Percentiles rank a stretch among this genome's conserved stretches.
Evolutionary conservation across 202 grass and related monocot genomes (phyloP).

Genomic region (Cymbopogon flexuosus): DNA sequence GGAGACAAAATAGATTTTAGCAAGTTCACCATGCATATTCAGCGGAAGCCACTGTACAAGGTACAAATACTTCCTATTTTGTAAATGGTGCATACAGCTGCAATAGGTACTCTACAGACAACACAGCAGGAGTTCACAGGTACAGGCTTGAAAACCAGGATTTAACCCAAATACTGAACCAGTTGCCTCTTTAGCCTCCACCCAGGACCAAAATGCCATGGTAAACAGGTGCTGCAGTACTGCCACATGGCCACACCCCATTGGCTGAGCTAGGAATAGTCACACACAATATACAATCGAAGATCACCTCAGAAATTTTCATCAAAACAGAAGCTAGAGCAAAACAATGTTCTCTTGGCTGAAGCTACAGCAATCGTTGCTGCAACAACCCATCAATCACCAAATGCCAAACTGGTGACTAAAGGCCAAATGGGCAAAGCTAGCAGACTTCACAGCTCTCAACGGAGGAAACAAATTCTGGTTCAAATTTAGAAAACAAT

Average conservation of each 20-base stretch:
- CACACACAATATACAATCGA: neutral
- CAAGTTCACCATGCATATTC: no score
- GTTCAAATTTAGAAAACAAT: neutral
- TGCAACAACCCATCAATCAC: neutral
- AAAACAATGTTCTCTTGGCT: neutral
- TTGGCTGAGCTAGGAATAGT: neutral
- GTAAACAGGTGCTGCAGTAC: neutral
- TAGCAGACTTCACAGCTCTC: neutral
- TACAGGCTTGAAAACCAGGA: neutral
- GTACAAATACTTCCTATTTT: neutral
- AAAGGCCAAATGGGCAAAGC: neutral
- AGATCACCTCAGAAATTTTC: neutral
- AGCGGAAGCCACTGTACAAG: no score
- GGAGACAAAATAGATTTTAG: no score
- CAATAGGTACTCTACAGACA: neutral
- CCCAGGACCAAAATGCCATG: neutral
- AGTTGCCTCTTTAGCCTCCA: neutral
- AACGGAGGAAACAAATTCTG: neutral
- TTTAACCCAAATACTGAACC: neutral
- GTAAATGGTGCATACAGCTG: neutral
- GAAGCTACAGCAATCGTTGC: neutral
- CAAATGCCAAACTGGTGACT: neutral
- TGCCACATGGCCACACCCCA: neutral
- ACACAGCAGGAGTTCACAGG: neutral
- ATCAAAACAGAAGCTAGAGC: neutral